Evolutionary conservation across 2,329 filamentous ascomycete species (phyloP).

Genomic region (Emmonsiellopsis sp.): DNA sequence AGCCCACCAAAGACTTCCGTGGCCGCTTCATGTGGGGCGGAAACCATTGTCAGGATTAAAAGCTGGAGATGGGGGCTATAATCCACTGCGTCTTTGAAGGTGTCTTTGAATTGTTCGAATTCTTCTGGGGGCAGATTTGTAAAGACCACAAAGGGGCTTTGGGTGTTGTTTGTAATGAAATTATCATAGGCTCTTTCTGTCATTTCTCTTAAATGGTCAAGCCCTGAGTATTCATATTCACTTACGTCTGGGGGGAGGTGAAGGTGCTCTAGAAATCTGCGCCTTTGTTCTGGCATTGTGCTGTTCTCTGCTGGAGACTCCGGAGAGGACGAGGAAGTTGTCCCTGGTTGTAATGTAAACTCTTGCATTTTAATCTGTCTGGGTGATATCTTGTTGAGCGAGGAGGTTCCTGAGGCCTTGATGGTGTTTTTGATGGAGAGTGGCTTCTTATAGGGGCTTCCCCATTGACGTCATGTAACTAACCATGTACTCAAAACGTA

Average conservation of each 20-base stretch:
- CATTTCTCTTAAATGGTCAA: neutral
- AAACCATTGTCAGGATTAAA: neutral
- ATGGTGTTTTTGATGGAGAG: too few species aligned
- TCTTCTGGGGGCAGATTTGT: conserved; percentile 1
- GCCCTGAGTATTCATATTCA: conserved; percentile 2
- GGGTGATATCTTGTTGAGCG: neutral
- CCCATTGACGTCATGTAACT: too few species aligned
- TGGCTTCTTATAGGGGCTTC: too few species aligned
- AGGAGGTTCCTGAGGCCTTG: too few species aligned
- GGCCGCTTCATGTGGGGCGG: conserved; percentile 1
- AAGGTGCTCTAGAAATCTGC: neutral
- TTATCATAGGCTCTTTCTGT: neutral
- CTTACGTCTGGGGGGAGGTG: neutral
- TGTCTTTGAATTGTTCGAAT: neutral
- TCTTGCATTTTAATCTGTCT: neutral
- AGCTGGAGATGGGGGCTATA: neutral
- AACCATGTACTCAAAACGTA: too few species aligned
- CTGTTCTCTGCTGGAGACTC: neutral
- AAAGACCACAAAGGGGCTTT: conserved; percentile 5
- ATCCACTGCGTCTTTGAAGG: neutral
- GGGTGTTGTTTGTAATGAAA: neutral
- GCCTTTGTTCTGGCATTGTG: neutral
- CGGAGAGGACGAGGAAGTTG: neutral
- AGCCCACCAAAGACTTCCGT: neutral
- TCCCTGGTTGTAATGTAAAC: neutral